A percentile compares a stretch with the other conserved stretches of the same genome.
Evolutionary conservation across 2,329 filamentous ascomycete species (phyloP).

Genomic region (Helotiales sp.): DNA sequence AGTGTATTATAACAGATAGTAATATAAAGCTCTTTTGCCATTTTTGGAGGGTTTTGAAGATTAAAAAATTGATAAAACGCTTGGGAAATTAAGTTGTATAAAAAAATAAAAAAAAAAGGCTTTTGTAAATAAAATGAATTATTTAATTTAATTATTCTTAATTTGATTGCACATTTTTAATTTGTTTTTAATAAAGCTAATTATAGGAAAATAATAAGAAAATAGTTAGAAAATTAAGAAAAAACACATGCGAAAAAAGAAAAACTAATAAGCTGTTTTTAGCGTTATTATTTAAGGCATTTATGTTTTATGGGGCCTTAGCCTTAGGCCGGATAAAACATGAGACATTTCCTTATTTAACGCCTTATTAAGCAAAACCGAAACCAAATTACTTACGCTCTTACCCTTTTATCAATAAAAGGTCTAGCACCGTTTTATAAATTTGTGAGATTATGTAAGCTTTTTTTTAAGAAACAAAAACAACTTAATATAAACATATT

Average conservation of each 20-base stretch:
- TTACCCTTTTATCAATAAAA: neutral
- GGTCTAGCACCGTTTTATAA: neutral
- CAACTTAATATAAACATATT: neutral
- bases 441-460: slow-evolving; percentile 1
- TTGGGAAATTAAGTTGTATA: too few species aligned
- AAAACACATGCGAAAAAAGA: neutral
- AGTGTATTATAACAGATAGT: slow-evolving; percentile 10
- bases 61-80: neutral
- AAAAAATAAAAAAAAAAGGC: too few species aligned
- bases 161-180: neutral
- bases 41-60: neutral
- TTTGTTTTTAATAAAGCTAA: neutral
- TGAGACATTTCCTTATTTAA: neutral
- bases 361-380: neutral
- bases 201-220: too few species aligned
- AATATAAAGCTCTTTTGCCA: slow-evolving; percentile 5
- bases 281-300: too few species aligned
- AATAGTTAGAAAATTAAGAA: too few species aligned
- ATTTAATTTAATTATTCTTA: neutral
- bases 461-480: neutral
- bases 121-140: too few species aligned
- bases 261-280: neutral
- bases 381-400: too few species aligned
- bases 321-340: neutral
- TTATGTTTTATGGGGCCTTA: neutral